Percentiles rank a stretch among this genome's conserved stretches.
These are phyloP conservation scores for Leccinellum albellum DNA, from an alignment of 768 basidiomycete genomes.

Conservation along the genomic window DNA sequence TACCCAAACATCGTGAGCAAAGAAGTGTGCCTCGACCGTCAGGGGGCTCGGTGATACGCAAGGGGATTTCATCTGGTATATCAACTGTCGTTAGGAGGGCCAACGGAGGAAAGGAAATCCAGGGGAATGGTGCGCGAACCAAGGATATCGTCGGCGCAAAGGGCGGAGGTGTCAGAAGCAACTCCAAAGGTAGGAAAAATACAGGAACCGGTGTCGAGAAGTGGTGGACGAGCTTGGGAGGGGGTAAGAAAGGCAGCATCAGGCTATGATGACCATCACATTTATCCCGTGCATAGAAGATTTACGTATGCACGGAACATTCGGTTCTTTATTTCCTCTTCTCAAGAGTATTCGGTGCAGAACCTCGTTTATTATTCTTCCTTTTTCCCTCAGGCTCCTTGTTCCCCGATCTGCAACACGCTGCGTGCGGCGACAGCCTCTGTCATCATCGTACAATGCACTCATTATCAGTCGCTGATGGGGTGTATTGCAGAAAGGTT, in stretches of 20 bases:
- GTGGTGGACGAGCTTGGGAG: slow-evolving; percentile 47
- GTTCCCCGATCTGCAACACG: not conserved
- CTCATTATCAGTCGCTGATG: not conserved
- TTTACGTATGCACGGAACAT: no score
- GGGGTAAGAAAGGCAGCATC: slow-evolving; percentile 4
- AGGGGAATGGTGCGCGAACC: not conserved
- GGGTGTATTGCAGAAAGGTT: not conserved
- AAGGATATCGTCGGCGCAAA: not conserved
- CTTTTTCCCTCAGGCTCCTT: not conserved
- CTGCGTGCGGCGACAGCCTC: no score
- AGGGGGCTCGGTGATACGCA: slow-evolving; percentile 25
- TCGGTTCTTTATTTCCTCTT: no score
- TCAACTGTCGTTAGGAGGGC: slow-evolving; percentile 44
- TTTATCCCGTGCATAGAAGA: not conserved
- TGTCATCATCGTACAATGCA: not conserved
- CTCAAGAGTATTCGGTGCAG: not conserved
- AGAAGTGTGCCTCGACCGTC: not conserved
- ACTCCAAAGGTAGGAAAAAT: not conserved
- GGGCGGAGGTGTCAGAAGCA: slow-evolving; percentile 2
- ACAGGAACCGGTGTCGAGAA: slow-evolving; percentile 10
- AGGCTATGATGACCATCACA: slow-evolving; percentile 1
- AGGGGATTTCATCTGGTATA: slow-evolving; percentile 62
- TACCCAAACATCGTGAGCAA: not conserved
- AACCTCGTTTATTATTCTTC: not conserved
- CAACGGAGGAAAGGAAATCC: slow-evolving; percentile 8